Evolutionary conservation across 257 asterid species (phyloP), one percentile per base, ranked within the genome.

Genomic region (Sherardia arvensis): DNA sequence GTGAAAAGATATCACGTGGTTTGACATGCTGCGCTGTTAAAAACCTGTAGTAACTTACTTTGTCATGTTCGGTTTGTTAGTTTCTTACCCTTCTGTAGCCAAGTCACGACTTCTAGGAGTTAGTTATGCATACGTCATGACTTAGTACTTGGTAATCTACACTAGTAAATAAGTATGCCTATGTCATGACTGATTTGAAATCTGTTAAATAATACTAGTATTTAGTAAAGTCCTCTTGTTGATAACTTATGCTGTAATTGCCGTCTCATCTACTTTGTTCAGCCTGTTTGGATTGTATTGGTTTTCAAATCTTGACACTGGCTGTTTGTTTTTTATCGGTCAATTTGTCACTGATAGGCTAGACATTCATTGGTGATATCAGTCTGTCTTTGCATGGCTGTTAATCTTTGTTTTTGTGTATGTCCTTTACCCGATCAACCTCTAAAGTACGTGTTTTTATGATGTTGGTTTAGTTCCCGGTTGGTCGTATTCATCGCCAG

Each of bases 401-500:
- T 27, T 8, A n/a, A n/a, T n/a, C n/a, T n/a, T n/a, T n/a, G n/a
- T n/a, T n/a, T n/a, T n/a, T n/a, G n/a, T n/a, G n/a, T n/a, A n/a
- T n/a, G n/a, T n/a, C n/a, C n/a, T n/a, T n/a, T n/a, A n/a, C n/a
- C n/a, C n/a, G n/a, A n/a, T n/a, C n/a, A n/a, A n/a, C n/a, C n/a
- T n/a, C n/a, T n/a, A n/a, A n/a, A n/a, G n/a, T n/a, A n/a, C n/a
- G 26, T 49, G 10, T 27, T 18, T 4, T 0, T 1, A 7, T 38
- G 40, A 3, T 43, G 1, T 29, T 72, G 28, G 68, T 69, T 3
- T 57, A 91, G 98, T 91, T 91, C 66, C 98, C 98, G 0, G 98
- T 91, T 61, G 98, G 98, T 20, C 79, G 98, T 64, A 91, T 91
- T 72, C 98, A 91, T 66, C 95, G 98, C 22, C 98, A 91, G 66